Base-by-base conservation (phyloP, 495 filamentous ascomycete genomes). In the Coniosporium apollinis region DNA sequence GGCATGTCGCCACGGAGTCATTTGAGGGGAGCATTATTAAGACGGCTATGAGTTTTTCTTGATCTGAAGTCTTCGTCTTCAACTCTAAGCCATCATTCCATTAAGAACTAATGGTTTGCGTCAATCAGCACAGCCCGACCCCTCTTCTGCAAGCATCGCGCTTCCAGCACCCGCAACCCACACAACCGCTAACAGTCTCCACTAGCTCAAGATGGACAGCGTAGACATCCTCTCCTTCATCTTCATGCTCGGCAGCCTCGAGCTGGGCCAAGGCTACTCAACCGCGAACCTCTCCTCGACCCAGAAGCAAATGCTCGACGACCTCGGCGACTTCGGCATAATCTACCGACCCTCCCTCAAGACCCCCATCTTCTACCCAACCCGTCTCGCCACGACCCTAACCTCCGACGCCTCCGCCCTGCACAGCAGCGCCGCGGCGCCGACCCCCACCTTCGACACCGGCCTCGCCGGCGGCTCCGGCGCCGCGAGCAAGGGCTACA, bases 141-240 rank as follows among this genome's bases (percentile, higher is more conserved):
- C n/a, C n/a, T n/a, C n/a, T n/a, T n/a, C n/a, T n/a, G 61, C 67
- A 51, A 38, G 54, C 47, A 20, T 19, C 13, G 6, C 20, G 4
- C 11, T 2, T 14, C 6, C n/a, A n/a, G n/a, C n/a, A n/a, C 8
- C 29, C 6, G 9, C 7, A 11, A 6, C 6, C 9, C 29, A 10
- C 9, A 18, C 17, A 31, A 31, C 29, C 15, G 6, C 29, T 31
- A 11, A 31, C 29, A 11, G 29, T 11, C 6, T 11, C 18, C 7
- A 3, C 8, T 39, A 66, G 50, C 69, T 84, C 28, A 66, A 69
- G 15, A 81, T 92, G 72, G 82, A 92, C 38, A 73, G 72, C 38
- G 81, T 93, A 33, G 91, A 96, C 46, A 79, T 96, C 47, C 76
- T 97, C 22, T 82, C 81, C 14, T 97, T 97, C 49, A 67, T 97